phyloP scores from a whole-genome alignment of 2,329 filamentous ascomycete species.

The Teratosphaeria zuluensis region DNA sequence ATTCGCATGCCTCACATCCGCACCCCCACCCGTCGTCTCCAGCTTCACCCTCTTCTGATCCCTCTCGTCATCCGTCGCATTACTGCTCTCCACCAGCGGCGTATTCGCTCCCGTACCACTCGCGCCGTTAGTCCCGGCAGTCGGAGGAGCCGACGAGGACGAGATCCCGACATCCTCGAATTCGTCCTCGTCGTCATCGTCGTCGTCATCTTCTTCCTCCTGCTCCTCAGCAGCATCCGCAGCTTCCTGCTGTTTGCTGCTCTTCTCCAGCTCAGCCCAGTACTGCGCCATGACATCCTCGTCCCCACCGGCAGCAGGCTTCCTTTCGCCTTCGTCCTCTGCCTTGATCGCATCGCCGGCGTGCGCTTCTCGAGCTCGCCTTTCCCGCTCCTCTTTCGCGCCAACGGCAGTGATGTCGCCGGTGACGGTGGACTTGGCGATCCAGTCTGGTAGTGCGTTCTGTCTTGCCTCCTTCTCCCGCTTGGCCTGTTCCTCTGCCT shows the following conservation, averaged over 20 bases:
- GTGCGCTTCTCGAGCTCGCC: constrained; percentile 27
- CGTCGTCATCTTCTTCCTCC: constrained; percentile 42
- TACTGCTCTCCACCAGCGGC: constrained; percentile 20
- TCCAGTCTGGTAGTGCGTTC: constrained; percentile 28
- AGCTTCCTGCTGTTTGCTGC: constrained; percentile 39
- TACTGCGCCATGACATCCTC: constrained; percentile 55
- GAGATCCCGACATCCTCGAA: constrained; percentile 46
- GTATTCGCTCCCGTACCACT: constrained; percentile 19
- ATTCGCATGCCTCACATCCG: not conserved
- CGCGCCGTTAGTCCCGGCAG: constrained; percentile 24
- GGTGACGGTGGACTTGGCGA: constrained; percentile 26
- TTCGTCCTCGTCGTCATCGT: constrained; percentile 41
- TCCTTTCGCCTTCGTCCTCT: constrained; percentile 15
- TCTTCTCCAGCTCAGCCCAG: constrained; percentile 56
- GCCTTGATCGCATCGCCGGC: constrained; percentile 16
- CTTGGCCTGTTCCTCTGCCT: constrained; percentile 19
- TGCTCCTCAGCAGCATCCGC: constrained; percentile 39
- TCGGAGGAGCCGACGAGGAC: constrained; percentile 28
- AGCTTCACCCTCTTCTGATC: constrained; percentile 11
- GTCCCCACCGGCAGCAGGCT: constrained; percentile 21
- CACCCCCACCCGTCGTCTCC: not conserved
- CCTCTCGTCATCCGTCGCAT: constrained; percentile 33
- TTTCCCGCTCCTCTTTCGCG: constrained; percentile 28
- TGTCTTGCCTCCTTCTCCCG: constrained; percentile 26
- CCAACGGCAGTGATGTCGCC: constrained; percentile 37